Percentiles rank a stretch among this genome's conserved stretches.
Evolutionary conservation across 2,329 filamentous ascomycete species (phyloP).

Genomic region (Hymenoscyphus albidus): DNA sequence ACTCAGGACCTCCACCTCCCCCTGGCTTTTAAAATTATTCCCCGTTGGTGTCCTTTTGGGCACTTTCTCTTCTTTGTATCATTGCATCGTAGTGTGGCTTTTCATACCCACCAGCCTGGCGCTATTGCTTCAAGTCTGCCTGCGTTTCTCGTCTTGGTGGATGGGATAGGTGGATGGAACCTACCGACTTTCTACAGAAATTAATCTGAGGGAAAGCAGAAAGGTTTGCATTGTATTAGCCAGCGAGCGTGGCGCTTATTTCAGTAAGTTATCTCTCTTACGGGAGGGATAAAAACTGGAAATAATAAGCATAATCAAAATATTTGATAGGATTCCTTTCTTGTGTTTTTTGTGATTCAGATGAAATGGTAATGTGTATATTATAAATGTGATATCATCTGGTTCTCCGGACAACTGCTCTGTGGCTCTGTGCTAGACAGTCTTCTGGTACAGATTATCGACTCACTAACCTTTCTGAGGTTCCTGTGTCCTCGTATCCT

Average conservation of each 20-base stretch:
- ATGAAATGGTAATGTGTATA: no score
- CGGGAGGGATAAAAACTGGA: background rate
- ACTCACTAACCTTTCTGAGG: background rate
- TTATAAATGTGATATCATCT: background rate
- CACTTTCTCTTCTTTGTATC: constrained; percentile 17
- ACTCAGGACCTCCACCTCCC: constrained; percentile 23
- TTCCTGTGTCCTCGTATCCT: background rate
- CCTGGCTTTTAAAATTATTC: constrained; percentile 25
- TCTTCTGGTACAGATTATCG: background rate
- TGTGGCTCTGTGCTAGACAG: background rate
- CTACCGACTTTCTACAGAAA: background rate
- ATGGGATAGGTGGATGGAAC: background rate
- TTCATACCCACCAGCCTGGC: constrained; percentile 9
- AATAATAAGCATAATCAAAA: constrained; percentile 9
- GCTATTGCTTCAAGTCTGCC: constrained; percentile 13
- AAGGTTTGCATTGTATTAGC: background rate
- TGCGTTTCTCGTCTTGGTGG: constrained; percentile 4
- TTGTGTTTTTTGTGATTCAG: no score
- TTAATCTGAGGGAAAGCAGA: background rate
- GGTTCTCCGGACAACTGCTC: background rate
- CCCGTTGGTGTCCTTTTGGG: constrained; percentile 5
- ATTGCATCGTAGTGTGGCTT: constrained; percentile 15
- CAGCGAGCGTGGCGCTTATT: background rate
- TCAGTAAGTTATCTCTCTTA: background rate
- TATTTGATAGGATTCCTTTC: background rate